Evolutionary conservation across 169 alveolate genomes (phyloP), one percentile per base, ranked within the genome.

Genomic region (Plasmodium fragile): DNA sequence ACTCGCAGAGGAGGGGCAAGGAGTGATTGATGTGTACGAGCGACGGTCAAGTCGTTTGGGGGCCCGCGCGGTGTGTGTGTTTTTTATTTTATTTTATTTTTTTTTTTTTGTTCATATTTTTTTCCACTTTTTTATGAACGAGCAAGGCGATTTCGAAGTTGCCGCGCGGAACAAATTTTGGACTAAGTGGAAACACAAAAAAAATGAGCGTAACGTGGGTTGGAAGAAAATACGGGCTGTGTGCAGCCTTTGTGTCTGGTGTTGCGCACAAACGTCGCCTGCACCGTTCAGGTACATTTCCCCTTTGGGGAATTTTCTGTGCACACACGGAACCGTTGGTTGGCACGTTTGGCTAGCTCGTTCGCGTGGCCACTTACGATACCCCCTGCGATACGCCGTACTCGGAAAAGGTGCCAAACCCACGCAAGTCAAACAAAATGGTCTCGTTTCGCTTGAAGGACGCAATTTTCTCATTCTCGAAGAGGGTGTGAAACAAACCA

Each of bases 361-460:
- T 49, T 49, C 4, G 59, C 25, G 0, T 49, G 22, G 59, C 59
- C 80, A 32, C 32, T 81, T 16, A 39, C 45, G n/a, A 25, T 2
- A 32, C 93, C 43, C 70, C 81, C 71, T 78, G 55, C 10, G 93
- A 78, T 52, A 78, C 78, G 28, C 93, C 93, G 78, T 87, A 87
- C 53, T 87, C 93, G 22, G 93, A 87, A 59, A 87, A 87, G 36
- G 89, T 87, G 72, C 93, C 93, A 49, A 77, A 87, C 32, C 93
- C 93, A 18, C 81, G 80, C 84, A 87, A 77, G 73, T 87, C 93
- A 87, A 87, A 87, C 59, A 87, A 18, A 25, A 87, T 78, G 22
- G 80, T 65, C 49, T 87, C 93, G 52, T 87, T 77, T 25, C 82
- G 80, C 55, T 87, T 87, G 71, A 87, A 87, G 39, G 93, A 87